Percentiles rank a stretch among this genome's conserved stretches.
Evolutionary conservation across 345 rosid genomes (phyloP).

Genomic region (Citrus cavaleriei): DNA sequence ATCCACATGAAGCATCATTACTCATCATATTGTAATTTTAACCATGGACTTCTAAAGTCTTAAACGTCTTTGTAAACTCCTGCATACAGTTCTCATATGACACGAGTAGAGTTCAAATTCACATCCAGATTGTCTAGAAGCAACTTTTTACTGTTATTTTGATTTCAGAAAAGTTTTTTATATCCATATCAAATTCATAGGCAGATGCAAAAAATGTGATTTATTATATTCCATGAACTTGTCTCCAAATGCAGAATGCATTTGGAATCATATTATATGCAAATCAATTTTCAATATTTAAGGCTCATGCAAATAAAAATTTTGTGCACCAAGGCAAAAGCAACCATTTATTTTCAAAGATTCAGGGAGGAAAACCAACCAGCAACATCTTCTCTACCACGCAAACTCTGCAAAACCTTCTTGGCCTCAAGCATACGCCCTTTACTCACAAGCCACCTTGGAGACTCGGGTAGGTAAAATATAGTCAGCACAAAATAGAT

Average conservation of each 20-base stretch:
- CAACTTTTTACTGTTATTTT: background rate
- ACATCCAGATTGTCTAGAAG: background rate
- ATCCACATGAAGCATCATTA: background rate
- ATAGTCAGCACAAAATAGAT: conserved; percentile 53
- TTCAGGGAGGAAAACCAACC: conserved; percentile 46
- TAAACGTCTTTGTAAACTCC: background rate
- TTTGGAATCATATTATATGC: background rate
- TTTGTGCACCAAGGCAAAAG: background rate
- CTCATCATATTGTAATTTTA: background rate
- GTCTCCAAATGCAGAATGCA: background rate
- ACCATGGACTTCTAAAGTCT: background rate
- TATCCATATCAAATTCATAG: background rate
- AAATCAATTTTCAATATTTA: background rate
- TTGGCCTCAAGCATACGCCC: conserved; percentile 93
- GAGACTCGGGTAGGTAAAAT: conserved; percentile 92
- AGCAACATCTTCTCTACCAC: conserved; percentile 81
- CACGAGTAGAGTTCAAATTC: background rate
- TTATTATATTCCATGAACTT: background rate
- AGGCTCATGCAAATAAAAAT: conserved; percentile 4
- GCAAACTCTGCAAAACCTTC: conserved; percentile 71
- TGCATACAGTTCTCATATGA: background rate
- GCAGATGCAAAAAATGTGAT: background rate
- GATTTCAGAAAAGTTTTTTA: background rate
- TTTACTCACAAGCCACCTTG: conserved; percentile 97
- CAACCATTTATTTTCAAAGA: background rate